Evolutionary conservation across 306 rosid genomes (phyloP).

Genomic region (Gastrolobium villosum): DNA sequence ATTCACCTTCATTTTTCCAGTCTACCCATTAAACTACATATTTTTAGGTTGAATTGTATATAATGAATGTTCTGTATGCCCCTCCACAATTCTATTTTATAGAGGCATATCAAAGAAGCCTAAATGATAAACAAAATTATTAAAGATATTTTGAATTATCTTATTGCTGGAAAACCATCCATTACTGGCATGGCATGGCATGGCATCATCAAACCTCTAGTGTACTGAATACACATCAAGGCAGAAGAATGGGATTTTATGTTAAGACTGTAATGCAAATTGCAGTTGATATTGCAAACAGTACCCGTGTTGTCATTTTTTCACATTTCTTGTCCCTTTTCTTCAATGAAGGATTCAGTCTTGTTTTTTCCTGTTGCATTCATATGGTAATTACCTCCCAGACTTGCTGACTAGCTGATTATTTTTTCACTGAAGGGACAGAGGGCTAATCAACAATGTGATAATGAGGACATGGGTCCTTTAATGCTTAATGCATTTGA

Average conservation of each 20-base stretch:
- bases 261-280: conserved; percentile 2
- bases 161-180: conserved; percentile 35
- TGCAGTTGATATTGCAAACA: neutral
- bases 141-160: neutral
- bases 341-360: neutral
- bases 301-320: neutral
- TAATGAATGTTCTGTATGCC: neutral
- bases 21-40: neutral
- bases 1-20: conserved; percentile 3
- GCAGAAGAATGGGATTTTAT: neutral
- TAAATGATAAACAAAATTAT: conserved; percentile 2
- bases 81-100: conserved; percentile 17
- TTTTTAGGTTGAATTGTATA: conserved; percentile 7
- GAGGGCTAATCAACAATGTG: conserved; percentile 54
- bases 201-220: neutral
- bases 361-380: conserved; percentile 18
- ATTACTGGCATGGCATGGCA: conserved; percentile 1
- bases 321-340: neutral
- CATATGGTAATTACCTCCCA: conserved; percentile 20
- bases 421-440: conserved; percentile 62
- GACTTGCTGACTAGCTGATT: conserved; percentile 40
- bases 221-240: neutral
- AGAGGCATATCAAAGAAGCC: conserved; percentile 22
- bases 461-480: conserved; percentile 76
- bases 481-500: conserved; percentile 90